Base-by-base conservation (phyloP, 2,329 filamentous ascomycete genomes). In the Cladosporium sp. region DNA sequence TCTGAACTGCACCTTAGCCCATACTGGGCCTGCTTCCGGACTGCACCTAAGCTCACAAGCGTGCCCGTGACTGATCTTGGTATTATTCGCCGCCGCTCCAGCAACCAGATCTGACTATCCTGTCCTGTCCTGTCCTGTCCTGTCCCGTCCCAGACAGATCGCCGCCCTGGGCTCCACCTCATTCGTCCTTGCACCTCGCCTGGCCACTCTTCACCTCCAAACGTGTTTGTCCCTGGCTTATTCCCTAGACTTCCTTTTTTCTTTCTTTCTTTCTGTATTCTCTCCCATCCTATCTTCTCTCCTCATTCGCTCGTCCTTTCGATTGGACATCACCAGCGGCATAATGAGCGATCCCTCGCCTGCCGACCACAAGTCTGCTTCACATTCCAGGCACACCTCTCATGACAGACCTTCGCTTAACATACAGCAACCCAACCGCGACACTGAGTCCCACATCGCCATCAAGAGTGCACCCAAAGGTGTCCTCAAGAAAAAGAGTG, bases 401-500 rank as follows among this genome's bases (percentile, higher is more conserved):
- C 18, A 32, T 18, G 43, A 47, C 33, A 36, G 45, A 32, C 45
- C 45, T 19, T 48, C 45, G 18, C 45, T 48, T 8, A 48, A 48
- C 19, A 40, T 22, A 9, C 45, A 40, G 18, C 45, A 48, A 19
- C 45, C 45, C 7, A 36, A 48, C 18, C 45, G 22, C 16, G 36
- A 48, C 18, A 25, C 45, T 7, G 30, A 39, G 7, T 15, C 45
- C 2, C 45, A 48, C 45, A n/a, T 32, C n/a, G 36, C 36, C 36
- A 25, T 22, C 27, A 48, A 48, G 19, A 4, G 27, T 5, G 33
- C 25, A 7, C 36, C 45, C 27, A 48, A 48, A 18, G 25, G 45
- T 33, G 45, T 48, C 35, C 45, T 18, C 19, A 47, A 41, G 19
- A 47, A 22, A 51, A 55, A 30, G 29, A 47, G 19, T 19, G 45